Evolutionary conservation across 2,329 filamentous ascomycete species (phyloP), one percentile per base, ranked within the genome.

Genomic region (Neophaeococcomyces aloes): DNA sequence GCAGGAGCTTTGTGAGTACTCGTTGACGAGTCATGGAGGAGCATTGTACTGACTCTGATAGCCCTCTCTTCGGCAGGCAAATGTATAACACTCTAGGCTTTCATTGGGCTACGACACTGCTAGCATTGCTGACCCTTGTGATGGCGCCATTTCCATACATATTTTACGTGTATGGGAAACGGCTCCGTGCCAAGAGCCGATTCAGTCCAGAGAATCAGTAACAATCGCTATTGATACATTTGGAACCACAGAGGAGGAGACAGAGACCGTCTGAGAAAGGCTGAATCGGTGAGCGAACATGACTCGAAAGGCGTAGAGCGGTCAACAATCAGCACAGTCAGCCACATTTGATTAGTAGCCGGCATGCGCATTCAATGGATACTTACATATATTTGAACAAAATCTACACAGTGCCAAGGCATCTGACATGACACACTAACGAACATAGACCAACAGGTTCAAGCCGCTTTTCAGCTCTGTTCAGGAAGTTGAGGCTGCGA

Each of bases 1-100:
- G 87, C 82, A 47, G 86, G 85, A 41, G 75, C 78, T 3, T 88
- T 88, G 62, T 67, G 58, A 58, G 65, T 57, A 47, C 31, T 14
- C 6, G 5, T 14, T n/a, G 7, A 5, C 7, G 31, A 14, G 7
- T 33, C 5, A 6, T 10, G 23, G 23, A 27, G 23, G 23, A 27
- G 11, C 13, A 25, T 25, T 32, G 11, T 19, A n/a, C 21, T 36
- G 14, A 31, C 2, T 14, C 18, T 32, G n/a, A 14, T n/a, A 33
- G 31, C 32, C 53, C 53, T 1, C 36, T 55, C 7, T 55, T 55
- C 38, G 53, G 52, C 14, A 32, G 49, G 3, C 52, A 61, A 42
- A 65, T 67, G 62, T 67, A 62, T 37, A 48, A 56, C 15, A 58
- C 56, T 18, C 56, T 67, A 5, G 59, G 59, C 18, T 61, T 65